phyloP scores from a whole-genome alignment of 345 rosid species.

The Brassica juncea region DNA sequence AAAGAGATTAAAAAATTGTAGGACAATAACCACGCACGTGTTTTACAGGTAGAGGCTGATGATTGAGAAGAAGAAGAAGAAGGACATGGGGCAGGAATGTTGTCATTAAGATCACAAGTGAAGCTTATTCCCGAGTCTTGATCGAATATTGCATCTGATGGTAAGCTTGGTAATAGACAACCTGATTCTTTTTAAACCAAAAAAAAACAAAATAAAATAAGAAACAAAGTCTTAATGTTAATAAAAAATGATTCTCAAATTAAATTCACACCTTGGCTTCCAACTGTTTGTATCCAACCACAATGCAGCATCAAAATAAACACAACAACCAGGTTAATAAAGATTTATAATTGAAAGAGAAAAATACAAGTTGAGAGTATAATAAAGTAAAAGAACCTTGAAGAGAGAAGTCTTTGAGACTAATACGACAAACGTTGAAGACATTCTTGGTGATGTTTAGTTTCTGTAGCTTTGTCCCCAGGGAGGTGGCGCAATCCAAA shows the following conservation, averaged over 20 bases:
- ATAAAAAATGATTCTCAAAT: background rate
- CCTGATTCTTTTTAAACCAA: conserved; percentile 60
- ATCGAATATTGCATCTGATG: conserved; percentile 92
- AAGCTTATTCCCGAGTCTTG: conserved; percentile 76
- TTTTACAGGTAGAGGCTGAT: conserved; percentile 74
- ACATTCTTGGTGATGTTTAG: conserved; percentile 65
- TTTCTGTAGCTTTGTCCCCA: conserved; percentile 68
- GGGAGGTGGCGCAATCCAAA: conserved; percentile 76
- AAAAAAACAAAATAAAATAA: background rate
- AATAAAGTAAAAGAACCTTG: conserved; percentile 60
- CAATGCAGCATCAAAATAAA: conserved; percentile 8
- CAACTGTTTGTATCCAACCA: conserved; percentile 50
- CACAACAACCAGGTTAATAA: background rate
- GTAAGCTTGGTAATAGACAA: conserved; percentile 94
- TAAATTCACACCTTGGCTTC: conserved; percentile 59
- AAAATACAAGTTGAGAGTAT: conserved; percentile 4
- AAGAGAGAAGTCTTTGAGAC: conserved; percentile 94
- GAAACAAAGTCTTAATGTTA: conserved; percentile 19
- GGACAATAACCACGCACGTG: conserved; percentile 47
- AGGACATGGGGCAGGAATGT: conserved; percentile 96
- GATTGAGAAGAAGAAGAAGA: conserved; percentile 49
- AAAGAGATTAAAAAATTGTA: background rate
- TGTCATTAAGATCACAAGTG: conserved; percentile 94
- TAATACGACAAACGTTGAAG: conserved; percentile 78
- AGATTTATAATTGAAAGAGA: background rate